Conservation (phyloP, 345 rosid genomes). For the Aquilaria sinensis region DNA sequence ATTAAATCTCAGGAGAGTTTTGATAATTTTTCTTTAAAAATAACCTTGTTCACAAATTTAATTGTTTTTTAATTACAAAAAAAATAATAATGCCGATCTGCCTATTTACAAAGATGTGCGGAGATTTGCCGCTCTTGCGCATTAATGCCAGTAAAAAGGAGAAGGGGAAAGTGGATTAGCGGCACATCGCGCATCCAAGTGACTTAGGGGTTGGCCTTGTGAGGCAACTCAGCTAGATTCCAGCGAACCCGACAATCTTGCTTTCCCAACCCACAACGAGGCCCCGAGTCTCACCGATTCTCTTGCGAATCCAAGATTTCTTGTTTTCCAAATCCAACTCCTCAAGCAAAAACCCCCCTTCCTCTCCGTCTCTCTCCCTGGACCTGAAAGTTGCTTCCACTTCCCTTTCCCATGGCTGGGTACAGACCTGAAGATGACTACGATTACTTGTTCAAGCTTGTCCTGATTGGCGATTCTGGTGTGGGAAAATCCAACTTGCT, state of each 20-base stretch:
- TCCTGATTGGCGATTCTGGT: slow-evolving; percentile 54
- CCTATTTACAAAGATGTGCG: too few relatives aligned
- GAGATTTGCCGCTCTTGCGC: too few relatives aligned
- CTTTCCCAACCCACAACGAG: not conserved
- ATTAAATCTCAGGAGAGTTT: too few relatives aligned
- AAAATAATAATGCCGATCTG: too few relatives aligned
- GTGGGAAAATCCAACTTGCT: slow-evolving; percentile 52
- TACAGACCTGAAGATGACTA: slow-evolving; percentile 49
- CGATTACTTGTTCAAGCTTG: slow-evolving; percentile 54
- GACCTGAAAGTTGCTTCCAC: not conserved
- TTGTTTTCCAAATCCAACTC: not conserved
- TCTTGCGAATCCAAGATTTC: not conserved
- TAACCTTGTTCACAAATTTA: too few relatives aligned
- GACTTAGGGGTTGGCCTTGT: not conserved
- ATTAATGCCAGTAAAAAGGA: too few relatives aligned
- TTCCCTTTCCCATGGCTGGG: slow-evolving; percentile 26
- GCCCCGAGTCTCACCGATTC: not conserved
- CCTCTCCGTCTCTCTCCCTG: too few relatives aligned
- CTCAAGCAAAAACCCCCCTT: not conserved
- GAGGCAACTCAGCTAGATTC: not conserved
- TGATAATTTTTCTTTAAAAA: too few relatives aligned
- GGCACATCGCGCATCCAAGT: not conserved
- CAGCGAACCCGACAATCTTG: slow-evolving; percentile 2
- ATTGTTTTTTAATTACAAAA: too few relatives aligned
- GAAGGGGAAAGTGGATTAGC: too few relatives aligned